Base-by-base conservation (phyloP, 2,329 filamentous ascomycete species). In the Trichoderma cornu-damae region DNA sequence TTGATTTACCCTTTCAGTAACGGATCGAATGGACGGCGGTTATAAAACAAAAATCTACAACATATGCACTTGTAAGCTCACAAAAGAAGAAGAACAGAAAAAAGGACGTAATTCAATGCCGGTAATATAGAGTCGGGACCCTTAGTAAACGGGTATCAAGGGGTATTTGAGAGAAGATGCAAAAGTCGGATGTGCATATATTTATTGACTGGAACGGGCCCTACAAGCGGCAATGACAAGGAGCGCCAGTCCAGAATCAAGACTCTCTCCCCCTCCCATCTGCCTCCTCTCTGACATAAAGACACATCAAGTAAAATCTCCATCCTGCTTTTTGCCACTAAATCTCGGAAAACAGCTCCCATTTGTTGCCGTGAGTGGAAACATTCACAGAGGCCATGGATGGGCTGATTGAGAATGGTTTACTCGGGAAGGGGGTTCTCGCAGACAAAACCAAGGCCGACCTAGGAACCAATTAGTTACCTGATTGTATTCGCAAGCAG, bases 391-490 rank as follows among this genome's bases (percentile, higher is more conserved):
- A 5, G 8, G 6, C 22, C n/a, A 28, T 28, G 24, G n/a, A 7
- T 22, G 9, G 11, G 8, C 42, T 18, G 34, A 28, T 9, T 12
- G 32, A 28, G 32, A 28, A 32, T 22, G 2, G n/a, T 35, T 52
- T 52, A 58, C 38, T 52, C 4, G 34, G 35, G 43, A 14, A 57
- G 43, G 26, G 53, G 44, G 35, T 57, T 44, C 24, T 40, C 18
- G 44, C 54, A 57, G 6, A 57, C 4, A 37, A 57, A 26, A 30
- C 46, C 54, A 22, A 57, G 28, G 2, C 9, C 28, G 3, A 30
- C 46, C 54, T 57, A 4, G 7, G 9, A 22, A 30, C 6, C 1
- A 3, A 4, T 57, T 43, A 46, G 5, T n/a, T n/a, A 42, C 9
- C 7, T 38, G 5, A 2, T 20, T 22, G 20, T 3, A 2, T 3